Base-by-base conservation (phyloP, 1,284 basidiomycete genomes). In the Tylopilus sp. region DNA sequence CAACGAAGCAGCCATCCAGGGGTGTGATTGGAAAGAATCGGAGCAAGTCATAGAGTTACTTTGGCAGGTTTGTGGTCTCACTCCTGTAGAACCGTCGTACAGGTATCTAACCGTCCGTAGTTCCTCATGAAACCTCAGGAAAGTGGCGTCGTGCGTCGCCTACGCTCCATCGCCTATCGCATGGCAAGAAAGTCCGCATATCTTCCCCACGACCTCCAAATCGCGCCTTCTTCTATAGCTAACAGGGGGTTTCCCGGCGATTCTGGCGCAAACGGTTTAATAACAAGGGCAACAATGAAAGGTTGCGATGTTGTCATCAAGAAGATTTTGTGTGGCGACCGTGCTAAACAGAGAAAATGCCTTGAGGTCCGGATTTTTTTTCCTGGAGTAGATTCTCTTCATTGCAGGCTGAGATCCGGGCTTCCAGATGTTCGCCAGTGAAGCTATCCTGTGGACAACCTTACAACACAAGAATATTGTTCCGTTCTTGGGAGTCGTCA, bases 361-460 rank as follows among this genome's bases (percentile, higher is more conserved):
- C 43, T 55, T 7, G 44, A 61, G 61, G 61, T 64, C 14, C 43
- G 49, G 6, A 37, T 17, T 17, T 17, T 42, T 35, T 50, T n/a
- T n/a, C n/a, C n/a, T 24, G 21, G 4, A 24, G 29, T 28, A 21
- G 7, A 21, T 33, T 14, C 20, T 12, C 29, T 48, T n/a, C 17
- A 26, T 21, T 34, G 36, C 40, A 33, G 21, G 21, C 49, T 45
- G 14, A 61, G 10, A 41, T 50, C 2, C n/a, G 2, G 15, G 21
- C 24, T 37, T n/a, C 33, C 24, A 61, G 67, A 44, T 52, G 47
- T 65, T 67, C 15, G 46, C 59, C n/a, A 45, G 64, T 17, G 63
- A 69, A 34, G 62, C 64, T 15, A 65, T 67, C 30, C 43, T 67
- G n/a, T 65, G 64, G 63, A 40, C 36, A 34, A 65, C 63, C 14